These are phyloP conservation scores for Nemania abortiva DNA, from an alignment of 2,329 filamentous ascomycete species.

Conservation along the genomic window DNA sequence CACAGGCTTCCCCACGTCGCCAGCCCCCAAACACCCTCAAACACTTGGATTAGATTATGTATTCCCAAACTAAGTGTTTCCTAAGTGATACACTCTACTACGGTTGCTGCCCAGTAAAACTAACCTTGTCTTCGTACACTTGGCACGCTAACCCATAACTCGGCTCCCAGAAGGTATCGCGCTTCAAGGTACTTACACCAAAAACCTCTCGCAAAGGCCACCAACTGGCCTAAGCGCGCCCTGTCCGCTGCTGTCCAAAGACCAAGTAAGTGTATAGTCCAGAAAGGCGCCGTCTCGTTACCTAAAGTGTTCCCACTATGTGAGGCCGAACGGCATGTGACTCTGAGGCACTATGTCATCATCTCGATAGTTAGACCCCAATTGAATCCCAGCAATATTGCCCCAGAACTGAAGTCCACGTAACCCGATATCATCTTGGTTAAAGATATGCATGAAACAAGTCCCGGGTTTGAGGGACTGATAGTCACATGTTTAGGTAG, in stretches of 20 bases:
- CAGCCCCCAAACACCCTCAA: too few relatives aligned
- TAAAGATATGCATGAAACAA: not conserved
- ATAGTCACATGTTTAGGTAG: not conserved
- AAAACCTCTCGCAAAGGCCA: too few relatives aligned
- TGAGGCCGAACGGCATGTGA: slow-evolving; percentile 13
- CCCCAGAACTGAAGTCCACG: not conserved
- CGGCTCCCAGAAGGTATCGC: too few relatives aligned
- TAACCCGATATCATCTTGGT: not conserved
- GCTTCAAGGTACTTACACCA: too few relatives aligned
- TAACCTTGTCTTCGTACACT: too few relatives aligned
- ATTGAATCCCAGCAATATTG: not conserved
- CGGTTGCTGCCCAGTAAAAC: too few relatives aligned
- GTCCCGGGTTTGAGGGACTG: not conserved
- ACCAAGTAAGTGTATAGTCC: not conserved
- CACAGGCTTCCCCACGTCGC: slow-evolving; percentile 20
- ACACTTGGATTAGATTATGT: not conserved
- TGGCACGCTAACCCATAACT: too few relatives aligned
- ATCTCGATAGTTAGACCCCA: not conserved
- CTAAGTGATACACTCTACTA: not conserved
- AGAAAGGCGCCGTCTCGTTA: not conserved
- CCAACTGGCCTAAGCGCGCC: too few relatives aligned
- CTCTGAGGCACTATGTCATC: slow-evolving; percentile 17
- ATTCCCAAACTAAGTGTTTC: not conserved
- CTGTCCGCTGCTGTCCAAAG: too few relatives aligned
- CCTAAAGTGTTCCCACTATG: not conserved